phyloP scores from a whole-genome alignment of 83 land plant species.

The Picea engelmannii region DNA sequence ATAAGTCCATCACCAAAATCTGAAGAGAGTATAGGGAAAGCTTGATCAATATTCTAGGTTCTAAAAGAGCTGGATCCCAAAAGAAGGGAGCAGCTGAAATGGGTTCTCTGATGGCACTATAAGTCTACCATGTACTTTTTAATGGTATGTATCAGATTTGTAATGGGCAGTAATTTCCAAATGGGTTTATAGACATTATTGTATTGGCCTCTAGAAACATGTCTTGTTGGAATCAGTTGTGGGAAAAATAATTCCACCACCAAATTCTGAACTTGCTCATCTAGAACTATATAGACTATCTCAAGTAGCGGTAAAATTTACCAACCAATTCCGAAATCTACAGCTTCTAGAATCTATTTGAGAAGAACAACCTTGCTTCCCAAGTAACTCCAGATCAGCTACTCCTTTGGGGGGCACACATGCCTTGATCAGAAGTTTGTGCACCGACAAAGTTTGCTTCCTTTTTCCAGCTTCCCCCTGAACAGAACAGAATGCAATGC shows the following conservation, averaged over 20 bases:
- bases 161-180: no score
- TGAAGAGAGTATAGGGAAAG: no score
- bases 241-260: conserved; percentile 6
- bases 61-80: no score
- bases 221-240: not conserved
- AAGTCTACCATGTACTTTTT: no score
- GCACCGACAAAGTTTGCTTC: conserved; percentile 25
- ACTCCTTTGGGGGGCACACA: conserved; percentile 21
- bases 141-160: no score
- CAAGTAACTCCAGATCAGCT: conserved; percentile 47
- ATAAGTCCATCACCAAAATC: no score
- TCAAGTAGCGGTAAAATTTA: conserved; percentile 74
- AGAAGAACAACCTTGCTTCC: conserved; percentile 64
- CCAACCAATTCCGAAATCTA: conserved; percentile 72
- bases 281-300: conserved; percentile 47
- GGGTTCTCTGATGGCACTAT: no score
- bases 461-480: conserved; percentile 22
- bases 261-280: conserved; percentile 35
- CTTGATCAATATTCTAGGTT: no score
- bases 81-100: no score
- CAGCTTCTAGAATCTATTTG: conserved; percentile 69
- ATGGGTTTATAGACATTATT: no score
- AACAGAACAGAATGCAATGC: conserved; percentile 15
- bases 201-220: no score
- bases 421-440: not conserved